Evolutionary conservation across 2,329 filamentous ascomycete species (phyloP).

Genomic region (Colletotrichum karsti): DNA sequence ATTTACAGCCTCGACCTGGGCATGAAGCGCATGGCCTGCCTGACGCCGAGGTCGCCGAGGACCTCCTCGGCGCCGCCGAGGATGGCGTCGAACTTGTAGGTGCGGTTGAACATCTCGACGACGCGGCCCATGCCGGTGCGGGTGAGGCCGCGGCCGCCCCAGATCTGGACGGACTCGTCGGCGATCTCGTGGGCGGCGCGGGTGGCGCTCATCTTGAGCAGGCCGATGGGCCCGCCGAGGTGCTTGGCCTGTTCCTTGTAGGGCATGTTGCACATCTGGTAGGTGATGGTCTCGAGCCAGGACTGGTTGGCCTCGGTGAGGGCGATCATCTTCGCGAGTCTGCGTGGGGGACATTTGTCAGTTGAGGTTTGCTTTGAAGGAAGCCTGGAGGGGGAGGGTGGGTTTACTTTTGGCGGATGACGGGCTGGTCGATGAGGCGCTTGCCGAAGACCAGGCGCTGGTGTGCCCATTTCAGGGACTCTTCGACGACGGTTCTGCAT

Average conservation of each 20-base stretch:
- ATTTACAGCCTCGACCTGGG: slow-evolving; percentile 81
- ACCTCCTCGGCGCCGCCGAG: slow-evolving; percentile 87
- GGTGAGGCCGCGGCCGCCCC: slow-evolving; percentile 82
- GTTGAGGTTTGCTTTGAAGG: neutral
- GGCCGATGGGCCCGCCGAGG: slow-evolving; percentile 81
- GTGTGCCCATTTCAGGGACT: slow-evolving; percentile 88
- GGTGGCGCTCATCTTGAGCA: slow-evolving; percentile 83
- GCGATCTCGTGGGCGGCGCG: slow-evolving; percentile 84
- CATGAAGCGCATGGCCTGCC: slow-evolving; percentile 85
- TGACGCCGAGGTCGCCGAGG: slow-evolving; percentile 80
- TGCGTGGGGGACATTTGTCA: slow-evolving; percentile 36
- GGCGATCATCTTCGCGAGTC: slow-evolving; percentile 86
- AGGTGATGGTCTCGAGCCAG: slow-evolving; percentile 85
- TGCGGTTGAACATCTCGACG: slow-evolving; percentile 85
- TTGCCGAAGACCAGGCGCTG: slow-evolving; percentile 87
- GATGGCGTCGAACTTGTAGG: slow-evolving; percentile 83
- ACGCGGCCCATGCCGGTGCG: slow-evolving; percentile 84
- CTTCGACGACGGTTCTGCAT: slow-evolving; percentile 77
- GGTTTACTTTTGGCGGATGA: slow-evolving; percentile 78
- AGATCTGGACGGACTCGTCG: slow-evolving; percentile 86
- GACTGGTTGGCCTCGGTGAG: slow-evolving; percentile 84
- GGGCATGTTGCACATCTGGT: slow-evolving; percentile 88
- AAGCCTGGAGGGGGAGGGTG: neutral
- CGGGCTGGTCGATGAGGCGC: slow-evolving; percentile 82
- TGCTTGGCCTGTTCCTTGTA: slow-evolving; percentile 79